Conservation (phyloP, 169 alveolate genomes). For the Ichthyophthirius multifiliis region DNA sequence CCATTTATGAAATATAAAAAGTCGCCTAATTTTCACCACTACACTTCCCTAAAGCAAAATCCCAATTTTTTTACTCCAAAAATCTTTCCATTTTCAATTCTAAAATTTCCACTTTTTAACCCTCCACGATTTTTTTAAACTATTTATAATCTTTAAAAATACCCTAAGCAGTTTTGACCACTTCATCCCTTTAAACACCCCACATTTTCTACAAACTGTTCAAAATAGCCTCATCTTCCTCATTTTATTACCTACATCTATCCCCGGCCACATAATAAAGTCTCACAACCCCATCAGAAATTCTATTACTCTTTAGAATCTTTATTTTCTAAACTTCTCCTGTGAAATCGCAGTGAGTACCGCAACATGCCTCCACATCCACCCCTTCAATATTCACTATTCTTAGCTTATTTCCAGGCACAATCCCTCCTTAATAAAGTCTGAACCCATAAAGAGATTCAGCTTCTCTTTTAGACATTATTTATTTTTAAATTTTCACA, state of each 20-base stretch:
- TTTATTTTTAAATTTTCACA: constrained; percentile 61
- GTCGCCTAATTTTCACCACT: constrained; percentile 62
- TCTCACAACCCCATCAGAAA: constrained; percentile 88
- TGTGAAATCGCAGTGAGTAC: constrained; percentile 88
- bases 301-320: constrained; percentile 72
- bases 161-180: constrained; percentile 74
- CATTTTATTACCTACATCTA: constrained; percentile 66
- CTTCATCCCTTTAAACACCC: constrained; percentile 68
- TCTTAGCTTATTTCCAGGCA: constrained; percentile 86
- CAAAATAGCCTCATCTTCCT: constrained; percentile 57
- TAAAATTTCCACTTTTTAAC: constrained; percentile 58
- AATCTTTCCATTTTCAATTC: constrained; percentile 58
- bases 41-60: constrained; percentile 6
- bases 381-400: constrained; percentile 83
- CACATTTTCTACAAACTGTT: constrained; percentile 60
- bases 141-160: constrained; percentile 77
- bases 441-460: constrained; percentile 84
- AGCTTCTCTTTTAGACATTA: constrained; percentile 84
- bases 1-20: constrained; percentile 62
- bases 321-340: constrained; percentile 86
- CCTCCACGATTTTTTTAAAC: constrained; percentile 50
- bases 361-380: constrained; percentile 90
- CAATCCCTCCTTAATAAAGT: constrained; percentile 89
- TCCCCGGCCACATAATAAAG: constrained; percentile 84
- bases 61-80: constrained; percentile 18